Percentiles rank a stretch among this genome's conserved stretches.
Evolutionary conservation across 2,329 filamentous ascomycete genomes (phyloP).

Genomic region (Zopfia rhizophila): DNA sequence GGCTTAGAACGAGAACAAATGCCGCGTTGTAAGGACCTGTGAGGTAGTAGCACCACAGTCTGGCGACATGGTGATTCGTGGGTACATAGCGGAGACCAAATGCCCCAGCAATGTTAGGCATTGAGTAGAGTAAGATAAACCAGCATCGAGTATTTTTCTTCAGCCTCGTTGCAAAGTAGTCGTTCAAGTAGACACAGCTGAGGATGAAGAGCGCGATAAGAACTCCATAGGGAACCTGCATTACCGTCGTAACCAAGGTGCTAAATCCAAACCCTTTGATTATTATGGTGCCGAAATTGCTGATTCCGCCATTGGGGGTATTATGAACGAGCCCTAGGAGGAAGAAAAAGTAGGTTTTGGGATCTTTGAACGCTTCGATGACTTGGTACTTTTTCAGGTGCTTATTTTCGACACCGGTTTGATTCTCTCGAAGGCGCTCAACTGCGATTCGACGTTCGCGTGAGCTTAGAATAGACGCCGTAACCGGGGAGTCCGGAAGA

Average conservation of each 20-base stretch:
- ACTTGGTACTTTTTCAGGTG: slow-evolving; percentile 57
- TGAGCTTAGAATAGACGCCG: slow-evolving; percentile 46
- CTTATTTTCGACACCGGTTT: slow-evolving; percentile 61
- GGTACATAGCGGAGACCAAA: slow-evolving; percentile 15
- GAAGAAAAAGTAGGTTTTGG: slow-evolving; percentile 51
- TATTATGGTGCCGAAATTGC: slow-evolving; percentile 41
- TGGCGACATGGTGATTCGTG: slow-evolving; percentile 9
- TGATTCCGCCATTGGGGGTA: slow-evolving; percentile 50
- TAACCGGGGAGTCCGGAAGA: slow-evolving; percentile 53
- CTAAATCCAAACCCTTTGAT: slow-evolving; percentile 56
- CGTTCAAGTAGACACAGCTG: slow-evolving; percentile 15
- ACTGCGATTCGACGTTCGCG: slow-evolving; percentile 46
- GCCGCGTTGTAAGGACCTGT: slow-evolving; percentile 23
- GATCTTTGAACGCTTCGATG: slow-evolving; percentile 54
- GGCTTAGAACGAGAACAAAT: slow-evolving; percentile 19
- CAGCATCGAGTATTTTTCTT: slow-evolving; percentile 21
- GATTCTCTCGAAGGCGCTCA: slow-evolving; percentile 54
- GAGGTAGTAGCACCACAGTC: slow-evolving; percentile 32
- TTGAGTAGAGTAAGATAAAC: slow-evolving; percentile 25
- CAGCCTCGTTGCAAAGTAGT: slow-evolving; percentile 9
- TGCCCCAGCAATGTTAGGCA: slow-evolving; percentile 4
- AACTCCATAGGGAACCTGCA: slow-evolving; percentile 23
- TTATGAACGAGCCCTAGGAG: slow-evolving; percentile 44
- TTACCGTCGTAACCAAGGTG: slow-evolving; percentile 63
- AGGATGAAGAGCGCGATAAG: slow-evolving; percentile 25